A percentile compares a stretch with the other conserved stretches of the same genome.
Evolutionary conservation across 148 eudicot genomes (phyloP).

Genomic region (Amaranthus cruentus): DNA sequence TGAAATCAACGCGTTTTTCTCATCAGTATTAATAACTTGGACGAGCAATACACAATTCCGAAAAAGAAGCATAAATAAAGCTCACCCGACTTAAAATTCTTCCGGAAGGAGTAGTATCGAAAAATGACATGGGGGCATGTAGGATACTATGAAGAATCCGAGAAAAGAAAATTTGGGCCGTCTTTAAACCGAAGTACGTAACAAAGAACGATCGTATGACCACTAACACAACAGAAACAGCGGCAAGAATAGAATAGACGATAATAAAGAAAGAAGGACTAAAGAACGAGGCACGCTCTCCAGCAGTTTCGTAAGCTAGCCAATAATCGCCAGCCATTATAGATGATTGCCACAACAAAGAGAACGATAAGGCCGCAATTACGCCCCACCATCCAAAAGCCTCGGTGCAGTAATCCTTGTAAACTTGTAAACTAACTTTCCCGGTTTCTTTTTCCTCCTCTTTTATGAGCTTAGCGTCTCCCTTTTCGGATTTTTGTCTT

Average conservation of each 20-base stretch:
- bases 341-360: conserved; percentile 68
- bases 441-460: conserved; percentile 90
- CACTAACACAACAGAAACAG: conserved; percentile 45
- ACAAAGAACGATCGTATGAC: conserved; percentile 39
- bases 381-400: conserved; percentile 95
- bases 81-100: conserved; percentile 92
- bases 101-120: conserved; percentile 97
- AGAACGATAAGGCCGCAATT: conserved; percentile 32
- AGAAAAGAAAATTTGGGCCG: conserved; percentile 61
- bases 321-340: conserved; percentile 81
- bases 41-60: too few relatives aligned
- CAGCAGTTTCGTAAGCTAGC: conserved; percentile 87
- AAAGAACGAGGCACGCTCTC: conserved; percentile 41
- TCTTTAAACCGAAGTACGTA: conserved; percentile 64
- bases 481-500: conserved; percentile 33
- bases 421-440: conserved; percentile 59
- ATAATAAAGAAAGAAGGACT: conserved; percentile 60
- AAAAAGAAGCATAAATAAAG: not conserved
- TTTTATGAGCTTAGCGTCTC: conserved; percentile 69
- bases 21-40: conserved; percentile 4
- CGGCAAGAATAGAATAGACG: conserved; percentile 56
- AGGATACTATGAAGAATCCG: conserved; percentile 62
- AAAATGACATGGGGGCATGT: conserved; percentile 97
- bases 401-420: conserved; percentile 76
- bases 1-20: conserved; percentile 23